Base-by-base conservation (phyloP, 2,329 filamentous ascomycete genomes). In the Ophiostoma fasciatum region DNA sequence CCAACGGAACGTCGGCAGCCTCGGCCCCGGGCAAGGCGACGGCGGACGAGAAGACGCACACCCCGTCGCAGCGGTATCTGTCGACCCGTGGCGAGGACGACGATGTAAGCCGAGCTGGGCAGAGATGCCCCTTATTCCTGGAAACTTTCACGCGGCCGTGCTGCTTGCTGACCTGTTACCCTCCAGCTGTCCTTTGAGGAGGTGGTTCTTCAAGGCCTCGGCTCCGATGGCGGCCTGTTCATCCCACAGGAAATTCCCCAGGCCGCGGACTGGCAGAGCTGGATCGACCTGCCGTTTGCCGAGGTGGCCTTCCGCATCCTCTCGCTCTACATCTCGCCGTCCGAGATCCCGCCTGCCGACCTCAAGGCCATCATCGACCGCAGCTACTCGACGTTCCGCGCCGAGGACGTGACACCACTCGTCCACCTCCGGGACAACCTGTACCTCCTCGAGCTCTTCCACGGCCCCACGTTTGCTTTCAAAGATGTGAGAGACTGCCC, bases 391-490 rank as follows among this genome's bases (percentile, higher is more conserved):
- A 93, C 85, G 8, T 98, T 98, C 64, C 80, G 87, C 47, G 68
- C 74, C 23, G 61, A 74, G 28, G 75, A 92, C 37, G 74, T 83
- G 28, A 85, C 83, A 0, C 90, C 90, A 0, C 60, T 90, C 19
- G 70, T 82, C 29, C 74, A 80, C n/a, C 66, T 94, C 36, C 41
- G 45, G 40, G 71, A 88, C 51, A 80, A 88, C 53, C 64, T 94
- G 28, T 76, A 94, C 53, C 65, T 94, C 38, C 72, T 98, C 23
- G 90, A 98, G 59, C 71, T 98, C 29, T 98, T 96, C 67, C 88
- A 96, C 55, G 90, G 90, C 1, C 90, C 87, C 5, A 96, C 80
- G 1, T 94, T 85, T 54, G 81, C 88, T 3, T 96, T 96, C 66
- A 94, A 96, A 61, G 88, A 96, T 82, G 87, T 38, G 14, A 35